Percentiles rank a stretch among this genome's conserved stretches.
Conservation (phyloP, 2,329 filamentous ascomycete genomes). For the Fusarium scirpi region DNA sequence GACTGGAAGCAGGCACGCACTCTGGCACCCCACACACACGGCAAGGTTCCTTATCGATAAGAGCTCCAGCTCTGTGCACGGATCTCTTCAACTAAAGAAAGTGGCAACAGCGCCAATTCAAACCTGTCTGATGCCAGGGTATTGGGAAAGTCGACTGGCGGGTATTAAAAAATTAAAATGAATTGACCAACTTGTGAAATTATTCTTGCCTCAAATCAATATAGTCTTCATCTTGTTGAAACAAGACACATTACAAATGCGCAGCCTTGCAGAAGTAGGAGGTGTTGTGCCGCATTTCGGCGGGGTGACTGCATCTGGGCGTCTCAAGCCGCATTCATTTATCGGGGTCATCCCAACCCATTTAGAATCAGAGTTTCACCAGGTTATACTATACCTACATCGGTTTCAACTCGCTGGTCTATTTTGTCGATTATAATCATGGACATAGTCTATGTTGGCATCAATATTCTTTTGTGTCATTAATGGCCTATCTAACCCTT, state of each 20-base stretch:
- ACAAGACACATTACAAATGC: neutral
- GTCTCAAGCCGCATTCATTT: constrained; percentile 36
- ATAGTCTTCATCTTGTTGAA: neutral
- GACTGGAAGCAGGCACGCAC: neutral
- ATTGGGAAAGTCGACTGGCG: neutral
- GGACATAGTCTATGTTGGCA: neutral
- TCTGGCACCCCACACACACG: constrained; percentile 16
- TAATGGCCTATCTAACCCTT: constrained; percentile 13
- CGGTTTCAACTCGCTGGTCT: neutral
- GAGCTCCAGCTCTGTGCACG: constrained; percentile 29
- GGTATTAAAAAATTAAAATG: neutral
- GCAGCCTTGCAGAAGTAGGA: neutral
- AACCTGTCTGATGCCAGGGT: neutral
- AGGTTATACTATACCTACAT: neutral
- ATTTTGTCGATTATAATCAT: neutral
- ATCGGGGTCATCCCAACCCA: constrained; percentile 24
- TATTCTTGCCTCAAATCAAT: neutral
- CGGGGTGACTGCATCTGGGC: neutral
- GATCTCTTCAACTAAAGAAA: neutral
- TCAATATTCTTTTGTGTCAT: constrained; percentile 22
- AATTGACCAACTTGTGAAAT: neutral
- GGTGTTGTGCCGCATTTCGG: neutral
- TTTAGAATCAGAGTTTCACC: neutral
- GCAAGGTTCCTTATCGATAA: constrained; percentile 39
- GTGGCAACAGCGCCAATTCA: neutral